These are phyloP conservation scores for Anisogramma anomala DNA, from an alignment of 2,329 filamentous ascomycete genomes.

Conservation along the genomic window DNA sequence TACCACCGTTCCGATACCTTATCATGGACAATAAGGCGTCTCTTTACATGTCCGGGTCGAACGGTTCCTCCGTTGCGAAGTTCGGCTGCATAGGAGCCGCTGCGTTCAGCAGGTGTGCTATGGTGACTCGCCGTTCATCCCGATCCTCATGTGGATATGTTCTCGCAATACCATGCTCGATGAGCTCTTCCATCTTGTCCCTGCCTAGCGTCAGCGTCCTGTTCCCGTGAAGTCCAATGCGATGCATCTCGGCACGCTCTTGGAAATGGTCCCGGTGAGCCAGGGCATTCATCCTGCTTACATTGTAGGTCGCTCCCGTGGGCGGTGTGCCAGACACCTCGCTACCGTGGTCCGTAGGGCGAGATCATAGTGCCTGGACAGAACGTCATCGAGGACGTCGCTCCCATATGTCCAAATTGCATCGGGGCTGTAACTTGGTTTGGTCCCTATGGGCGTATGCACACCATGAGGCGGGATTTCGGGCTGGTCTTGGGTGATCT, in stretches of 20 bases:
- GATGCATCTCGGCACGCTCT: too few relatives aligned
- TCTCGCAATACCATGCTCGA: neutral
- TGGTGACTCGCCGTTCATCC: neutral
- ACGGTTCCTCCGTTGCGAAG: neutral
- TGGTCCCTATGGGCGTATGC: neutral
- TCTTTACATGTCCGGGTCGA: too few relatives aligned
- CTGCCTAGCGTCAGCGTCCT: neutral
- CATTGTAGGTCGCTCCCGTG: neutral
- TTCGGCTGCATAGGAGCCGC: neutral
- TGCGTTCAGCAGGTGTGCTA: neutral
- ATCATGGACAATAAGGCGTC: too few relatives aligned
- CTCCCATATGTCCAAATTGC: neutral
- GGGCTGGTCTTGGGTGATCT: constrained; percentile 1
- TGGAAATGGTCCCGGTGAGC: too few relatives aligned
- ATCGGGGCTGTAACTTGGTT: neutral
- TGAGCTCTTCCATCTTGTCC: neutral
- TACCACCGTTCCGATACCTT: too few relatives aligned
- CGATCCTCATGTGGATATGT: neutral
- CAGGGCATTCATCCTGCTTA: too few relatives aligned
- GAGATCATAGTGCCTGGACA: neutral
- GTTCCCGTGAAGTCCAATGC: too few relatives aligned
- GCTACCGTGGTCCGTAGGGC: neutral
- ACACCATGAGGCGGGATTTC: neutral
- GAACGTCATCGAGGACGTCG: neutral
- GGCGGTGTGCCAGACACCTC: constrained; percentile 2